Conservation (phyloP, 768 basidiomycete species). For the Kwoniella sp. region DNA sequence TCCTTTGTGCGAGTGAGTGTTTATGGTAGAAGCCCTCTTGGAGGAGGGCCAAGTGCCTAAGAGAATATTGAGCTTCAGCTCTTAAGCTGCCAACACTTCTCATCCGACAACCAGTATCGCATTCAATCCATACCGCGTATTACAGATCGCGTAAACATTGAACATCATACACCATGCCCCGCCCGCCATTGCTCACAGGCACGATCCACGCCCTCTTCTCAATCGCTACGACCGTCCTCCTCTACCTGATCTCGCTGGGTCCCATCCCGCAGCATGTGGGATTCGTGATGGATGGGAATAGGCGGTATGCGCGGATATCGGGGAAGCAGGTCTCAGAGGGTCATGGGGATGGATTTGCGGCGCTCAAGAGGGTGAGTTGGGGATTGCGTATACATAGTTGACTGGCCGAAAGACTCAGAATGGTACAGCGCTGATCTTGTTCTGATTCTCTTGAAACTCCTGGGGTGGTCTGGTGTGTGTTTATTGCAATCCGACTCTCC, state of each 20-base stretch:
- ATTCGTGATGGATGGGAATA: slow-evolving; percentile 97
- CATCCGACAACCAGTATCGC: too few species aligned
- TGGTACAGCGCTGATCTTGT: not conserved
- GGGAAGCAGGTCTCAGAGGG: slow-evolving; percentile 73
- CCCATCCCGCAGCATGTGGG: slow-evolving; percentile 88
- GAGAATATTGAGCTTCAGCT: too few species aligned
- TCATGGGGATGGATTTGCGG: slow-evolving; percentile 79
- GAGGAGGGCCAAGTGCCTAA: too few species aligned
- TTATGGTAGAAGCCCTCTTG: too few species aligned
- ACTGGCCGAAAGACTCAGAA: not conserved
- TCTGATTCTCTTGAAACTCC: too few species aligned
- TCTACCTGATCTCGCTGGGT: slow-evolving; percentile 73
- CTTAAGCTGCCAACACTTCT: too few species aligned
- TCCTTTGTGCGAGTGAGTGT: too few species aligned
- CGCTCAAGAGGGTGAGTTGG: slow-evolving; percentile 70
- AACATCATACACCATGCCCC: not conserved
- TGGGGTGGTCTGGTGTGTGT: too few species aligned
- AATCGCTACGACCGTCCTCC: slow-evolving; percentile 57
- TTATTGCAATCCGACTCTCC: too few species aligned
- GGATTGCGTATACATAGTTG: not conserved
- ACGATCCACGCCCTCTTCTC: slow-evolving; percentile 36
- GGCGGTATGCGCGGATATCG: slow-evolving; percentile 70
- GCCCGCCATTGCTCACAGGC: slow-evolving; percentile 7
- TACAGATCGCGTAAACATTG: too few species aligned
- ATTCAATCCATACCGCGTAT: too few species aligned